Percentiles rank a stretch among this genome's conserved stretches.
Conservation (phyloP, 2,329 filamentous ascomycete species). For the Lecanoromycetidae sp. region DNA sequence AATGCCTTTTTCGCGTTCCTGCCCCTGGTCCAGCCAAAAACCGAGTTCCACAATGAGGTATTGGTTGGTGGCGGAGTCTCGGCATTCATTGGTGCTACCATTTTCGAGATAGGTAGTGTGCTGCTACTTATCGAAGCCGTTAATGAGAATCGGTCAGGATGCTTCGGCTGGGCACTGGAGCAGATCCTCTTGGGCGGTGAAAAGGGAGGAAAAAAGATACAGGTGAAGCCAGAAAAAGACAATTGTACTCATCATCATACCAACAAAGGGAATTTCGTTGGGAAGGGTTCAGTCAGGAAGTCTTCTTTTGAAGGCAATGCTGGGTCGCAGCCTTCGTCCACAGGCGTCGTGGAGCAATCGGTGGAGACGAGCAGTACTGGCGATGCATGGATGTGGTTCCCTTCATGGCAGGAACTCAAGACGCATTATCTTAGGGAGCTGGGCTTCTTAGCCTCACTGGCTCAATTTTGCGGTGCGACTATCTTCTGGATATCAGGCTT, state of each 20-base stretch:
- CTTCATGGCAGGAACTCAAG: constrained; percentile 42
- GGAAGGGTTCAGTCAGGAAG: constrained; percentile 21
- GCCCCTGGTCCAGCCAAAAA: constrained; percentile 41
- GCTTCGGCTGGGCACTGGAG: constrained; percentile 58
- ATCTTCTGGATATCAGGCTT: constrained; percentile 54
- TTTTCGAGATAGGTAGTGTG: constrained; percentile 54
- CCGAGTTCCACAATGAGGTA: constrained; percentile 43
- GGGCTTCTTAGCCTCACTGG: constrained; percentile 48
- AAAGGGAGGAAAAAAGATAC: constrained; percentile 14
- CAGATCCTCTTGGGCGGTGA: constrained; percentile 30
- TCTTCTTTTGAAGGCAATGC: neutral
- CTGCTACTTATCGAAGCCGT: constrained; percentile 55
- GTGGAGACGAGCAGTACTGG: constrained; percentile 10
- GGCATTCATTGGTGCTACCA: constrained; percentile 53
- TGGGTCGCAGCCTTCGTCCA: neutral
- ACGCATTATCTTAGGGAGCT: constrained; percentile 51
- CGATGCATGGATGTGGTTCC: constrained; percentile 47
- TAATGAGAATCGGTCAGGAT: constrained; percentile 53
- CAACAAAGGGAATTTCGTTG: constrained; percentile 29
- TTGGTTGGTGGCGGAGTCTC: constrained; percentile 47
- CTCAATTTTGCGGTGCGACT: constrained; percentile 47
- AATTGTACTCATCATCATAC: constrained; percentile 33
- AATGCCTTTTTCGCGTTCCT: constrained; percentile 55
- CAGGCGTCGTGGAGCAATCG: neutral
- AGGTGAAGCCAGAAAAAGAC: constrained; percentile 18